phyloP scores from a whole-genome alignment of 345 rosid genomes.

The Brassica nigra region DNA sequence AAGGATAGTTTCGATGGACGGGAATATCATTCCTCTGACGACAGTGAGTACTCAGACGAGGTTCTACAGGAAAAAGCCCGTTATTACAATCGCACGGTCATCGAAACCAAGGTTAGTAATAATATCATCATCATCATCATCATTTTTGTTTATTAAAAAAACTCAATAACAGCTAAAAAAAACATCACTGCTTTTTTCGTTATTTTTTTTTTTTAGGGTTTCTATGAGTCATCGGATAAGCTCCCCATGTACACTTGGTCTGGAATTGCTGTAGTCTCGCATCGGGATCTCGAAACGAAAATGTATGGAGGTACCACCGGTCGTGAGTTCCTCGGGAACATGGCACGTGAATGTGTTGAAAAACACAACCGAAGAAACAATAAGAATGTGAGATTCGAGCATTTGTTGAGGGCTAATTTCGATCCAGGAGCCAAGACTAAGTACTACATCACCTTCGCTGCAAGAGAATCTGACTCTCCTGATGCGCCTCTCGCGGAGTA shows the following conservation, averaged over 20 bases:
- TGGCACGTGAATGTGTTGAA: background rate
- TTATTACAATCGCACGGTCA: background rate
- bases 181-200: background rate
- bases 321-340: background rate
- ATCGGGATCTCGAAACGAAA: background rate
- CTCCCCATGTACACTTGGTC: background rate
- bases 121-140: background rate
- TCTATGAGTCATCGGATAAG: background rate
- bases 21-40: background rate
- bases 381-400: background rate
- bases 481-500: background rate
- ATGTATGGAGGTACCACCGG: background rate
- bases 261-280: background rate
- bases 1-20: background rate
- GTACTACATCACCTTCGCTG: slow-evolving; percentile 24
- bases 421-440: background rate
- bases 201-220: slow-evolving; percentile 1
- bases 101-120: slow-evolving; percentile 4
- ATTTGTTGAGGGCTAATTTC: slow-evolving; percentile 17
- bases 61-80: background rate
- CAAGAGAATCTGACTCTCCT: slow-evolving; percentile 11
- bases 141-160: too few relatives aligned
- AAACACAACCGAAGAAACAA: background rate
- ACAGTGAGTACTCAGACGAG: background rate
- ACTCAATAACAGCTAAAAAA: background rate